Evolutionary conservation across 2,329 filamentous ascomycete genomes (phyloP), one percentile per base, ranked within the genome.

Genomic region (Penicillium sp.): DNA sequence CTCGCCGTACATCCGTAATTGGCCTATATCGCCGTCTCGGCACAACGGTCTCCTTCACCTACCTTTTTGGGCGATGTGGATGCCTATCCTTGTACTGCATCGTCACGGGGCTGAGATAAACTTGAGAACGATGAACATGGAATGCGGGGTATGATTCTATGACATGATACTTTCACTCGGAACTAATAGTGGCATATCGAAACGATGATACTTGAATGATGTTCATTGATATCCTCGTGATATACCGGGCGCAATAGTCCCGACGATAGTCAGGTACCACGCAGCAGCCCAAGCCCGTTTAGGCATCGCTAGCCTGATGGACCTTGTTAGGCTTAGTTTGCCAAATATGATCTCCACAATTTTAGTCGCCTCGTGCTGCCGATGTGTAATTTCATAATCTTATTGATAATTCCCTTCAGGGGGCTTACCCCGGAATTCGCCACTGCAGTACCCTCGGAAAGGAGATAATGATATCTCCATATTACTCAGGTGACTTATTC

Each of bases 1-100:
- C 29, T 39, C 8, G 19, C 9, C 35, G 22, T n/a, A 9, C 7
- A 19, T 13, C n/a, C n/a, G 19, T 52, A 22, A 64, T 64, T 64
- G 61, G 61, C 27, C 47, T 48, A 21, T 7, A 31, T 55, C 61
- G 59, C 61, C 61, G 61, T 43, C 47, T 56, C 52, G 60, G 60
- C 42, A 33, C 13, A 24, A 22, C 19, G 6, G 31, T 60, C 60
- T 60, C 60, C 27, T 60, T 45, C 35, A 60, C 57, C 51, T 64
- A 59, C 62, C 57, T 31, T 37, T 59, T 51, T 33, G 4, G 56
- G 54, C 26, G 44, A 29, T 37, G 46, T 54, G 37, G 46, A 35
- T 33, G 42, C 22, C 21, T 29, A 46, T 51, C 31, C 5, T 51
- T 26, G 26, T 26, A 9, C 10, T n/a, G n/a, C 13, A 35, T 24